Evolutionary conservation across 2,329 filamentous ascomycete species (phyloP), one percentile per base, ranked within the genome.

Genomic region (Nemania serpens): DNA sequence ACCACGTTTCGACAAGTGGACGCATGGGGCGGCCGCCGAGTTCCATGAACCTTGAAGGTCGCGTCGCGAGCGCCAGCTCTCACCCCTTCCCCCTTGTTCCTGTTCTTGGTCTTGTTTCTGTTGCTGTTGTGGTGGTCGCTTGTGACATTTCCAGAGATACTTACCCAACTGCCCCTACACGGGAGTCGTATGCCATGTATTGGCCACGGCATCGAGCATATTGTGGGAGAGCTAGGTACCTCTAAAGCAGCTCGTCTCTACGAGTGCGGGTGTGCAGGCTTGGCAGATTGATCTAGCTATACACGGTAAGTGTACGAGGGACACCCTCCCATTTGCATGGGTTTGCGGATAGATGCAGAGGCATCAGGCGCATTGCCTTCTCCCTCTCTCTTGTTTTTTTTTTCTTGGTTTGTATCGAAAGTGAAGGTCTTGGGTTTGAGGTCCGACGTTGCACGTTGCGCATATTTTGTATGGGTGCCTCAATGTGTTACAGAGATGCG

Each of bases 361-460:
- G 59, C 50, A 52, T 37, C 65, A 62, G 59, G 61, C 65, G 37
- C 61, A 69, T 72, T n/a, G 9, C 12, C 9, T 29, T 29, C 43
- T 15, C 12, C 13, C 13, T 10, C 15, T 29, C 13, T 33, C 15
- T 46, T 25, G 11, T 12, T 45, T 22, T 25, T 13, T 51, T 17
- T 11, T 52, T 25, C 25, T 37, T 43, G 42, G 53, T 45, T 42
- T 69, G 65, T 61, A 59, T 66, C 61, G 58, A 60, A 52, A 61
- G 61, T 65, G 68, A n/a, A 66, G 59, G 48, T 73, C 70, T n/a
- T 71, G 73, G 73, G 72, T 75, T 72, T 71, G 71, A 75, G 71
- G 75, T 78, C 77, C 77, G 75, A 77, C 70, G 73, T 73, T 60
- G 67, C 72, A 77, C 70, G 73, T 73, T 60, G 67, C 72, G 69